These are phyloP conservation scores for Aplosporella prunicola DNA, from an alignment of 2,329 filamentous ascomycete species.

Conservation along the genomic window DNA sequence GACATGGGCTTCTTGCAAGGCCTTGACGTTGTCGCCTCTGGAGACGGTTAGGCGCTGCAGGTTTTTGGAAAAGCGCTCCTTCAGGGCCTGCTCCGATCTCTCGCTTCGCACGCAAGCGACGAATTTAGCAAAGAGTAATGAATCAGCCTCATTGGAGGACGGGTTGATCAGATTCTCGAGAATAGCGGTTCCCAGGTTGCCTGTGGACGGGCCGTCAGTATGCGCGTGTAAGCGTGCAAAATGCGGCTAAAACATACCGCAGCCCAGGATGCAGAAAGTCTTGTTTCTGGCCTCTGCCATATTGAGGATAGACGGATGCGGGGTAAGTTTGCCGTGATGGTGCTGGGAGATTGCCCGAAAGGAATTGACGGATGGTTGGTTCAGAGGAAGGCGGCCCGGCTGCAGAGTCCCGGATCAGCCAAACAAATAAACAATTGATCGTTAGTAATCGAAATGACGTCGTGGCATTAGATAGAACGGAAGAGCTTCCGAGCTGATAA, in stretches of 20 bases:
- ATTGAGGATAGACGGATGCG: background rate
- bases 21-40: slow-evolving; percentile 28
- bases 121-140: slow-evolving; percentile 23
- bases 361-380: too few relatives aligned
- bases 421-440: too few relatives aligned
- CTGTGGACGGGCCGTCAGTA: slow-evolving; percentile 15
- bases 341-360: too few relatives aligned
- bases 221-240: too few relatives aligned
- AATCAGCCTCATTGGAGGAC: slow-evolving; percentile 8
- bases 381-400: too few relatives aligned
- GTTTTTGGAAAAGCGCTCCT: slow-evolving; percentile 23
- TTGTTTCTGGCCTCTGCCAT: slow-evolving; percentile 4
- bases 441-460: background rate
- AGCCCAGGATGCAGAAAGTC: slow-evolving; percentile 20
- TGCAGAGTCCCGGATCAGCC: too few relatives aligned
- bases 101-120: slow-evolving; percentile 36
- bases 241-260: slow-evolving; percentile 15
- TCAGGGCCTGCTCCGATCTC: slow-evolving; percentile 27
- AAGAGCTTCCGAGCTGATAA: background rate
- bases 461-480: background rate
- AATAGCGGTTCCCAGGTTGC: slow-evolving; percentile 32
- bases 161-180: slow-evolving; percentile 24
- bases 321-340: too few relatives aligned
- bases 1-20: slow-evolving; percentile 29
- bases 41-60: slow-evolving; percentile 24